phyloP scores from a whole-genome alignment of 306 rosid species.

The Notholithocarpus densiflorus region DNA sequence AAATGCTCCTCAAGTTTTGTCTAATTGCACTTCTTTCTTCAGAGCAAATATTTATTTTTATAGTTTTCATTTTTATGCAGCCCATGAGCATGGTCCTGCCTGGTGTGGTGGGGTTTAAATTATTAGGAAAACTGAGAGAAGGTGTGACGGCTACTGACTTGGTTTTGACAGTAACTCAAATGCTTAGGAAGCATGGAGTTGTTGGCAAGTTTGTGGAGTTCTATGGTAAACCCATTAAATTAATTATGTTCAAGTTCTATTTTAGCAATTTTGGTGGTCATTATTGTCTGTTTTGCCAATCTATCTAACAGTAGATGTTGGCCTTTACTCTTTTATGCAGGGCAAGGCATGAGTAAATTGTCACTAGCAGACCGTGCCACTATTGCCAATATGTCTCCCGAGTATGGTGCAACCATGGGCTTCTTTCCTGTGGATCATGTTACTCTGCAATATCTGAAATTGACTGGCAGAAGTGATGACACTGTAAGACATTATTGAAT shows the following conservation, averaged over 20 bases:
- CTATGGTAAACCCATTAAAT: slow-evolving; percentile 53
- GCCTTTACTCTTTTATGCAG: slow-evolving; percentile 39
- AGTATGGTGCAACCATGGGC: slow-evolving; percentile 98
- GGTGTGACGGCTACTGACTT: slow-evolving; percentile 97
- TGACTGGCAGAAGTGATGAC: slow-evolving; percentile 87
- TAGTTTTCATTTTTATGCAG: slow-evolving; percentile 33
- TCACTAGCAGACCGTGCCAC: slow-evolving; percentile 96
- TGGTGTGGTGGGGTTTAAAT: slow-evolving; percentile 93
- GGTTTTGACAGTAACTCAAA: slow-evolving; percentile 94
- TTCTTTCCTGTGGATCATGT: slow-evolving; percentile 98
- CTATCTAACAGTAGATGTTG: slow-evolving; percentile 21
- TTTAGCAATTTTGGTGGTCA: not conserved
- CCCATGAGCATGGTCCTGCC: slow-evolving; percentile 99
- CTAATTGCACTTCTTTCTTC: not conserved
- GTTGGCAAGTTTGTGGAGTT: slow-evolving; percentile 97
- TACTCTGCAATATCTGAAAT: slow-evolving; percentile 82
- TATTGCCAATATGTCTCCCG: slow-evolving; percentile 96
- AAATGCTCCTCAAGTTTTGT: not conserved
- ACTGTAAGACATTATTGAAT: slow-evolving; percentile 48
- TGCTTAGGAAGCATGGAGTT: slow-evolving; percentile 94
- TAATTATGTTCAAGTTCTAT: not conserved
- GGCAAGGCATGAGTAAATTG: slow-evolving; percentile 90
- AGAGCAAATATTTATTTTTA: not conserved
- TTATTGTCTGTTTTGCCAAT: slow-evolving; percentile 9
- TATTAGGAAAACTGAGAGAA: slow-evolving; percentile 70